Conservation (phyloP, 2,329 filamentous ascomycete genomes). For the Cladosporium velox region DNA sequence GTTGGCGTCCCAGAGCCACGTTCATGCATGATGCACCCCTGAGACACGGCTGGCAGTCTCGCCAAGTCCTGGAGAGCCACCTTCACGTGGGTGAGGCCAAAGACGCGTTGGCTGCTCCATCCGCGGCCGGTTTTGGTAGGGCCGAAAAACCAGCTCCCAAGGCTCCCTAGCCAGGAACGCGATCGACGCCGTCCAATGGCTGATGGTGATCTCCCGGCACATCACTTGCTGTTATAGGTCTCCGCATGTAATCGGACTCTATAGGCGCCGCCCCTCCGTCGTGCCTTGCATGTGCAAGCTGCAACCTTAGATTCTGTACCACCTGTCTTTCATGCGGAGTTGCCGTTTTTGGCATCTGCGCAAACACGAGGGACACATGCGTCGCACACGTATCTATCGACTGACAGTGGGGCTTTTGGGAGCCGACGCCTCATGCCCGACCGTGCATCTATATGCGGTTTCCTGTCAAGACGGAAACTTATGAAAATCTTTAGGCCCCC, state of each 20-base stretch:
- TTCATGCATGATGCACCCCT: constrained; percentile 3
- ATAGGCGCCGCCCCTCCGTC: not conserved
- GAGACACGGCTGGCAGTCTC: constrained; percentile 2
- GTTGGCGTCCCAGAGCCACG: not conserved
- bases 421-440: not conserved
- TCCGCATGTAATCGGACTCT: not conserved
- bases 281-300: constrained; percentile 19
- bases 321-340: not conserved
- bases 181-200: constrained; percentile 3
- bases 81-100: constrained; percentile 4
- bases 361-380: not conserved
- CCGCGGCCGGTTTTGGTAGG: not conserved
- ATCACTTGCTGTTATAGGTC: not conserved
- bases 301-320: constrained; percentile 10
- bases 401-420: not conserved
- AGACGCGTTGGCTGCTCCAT: not conserved
- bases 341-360: not conserved
- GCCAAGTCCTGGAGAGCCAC: not conserved
- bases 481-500: constrained; percentile 3
- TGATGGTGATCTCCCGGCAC: constrained; percentile 11
- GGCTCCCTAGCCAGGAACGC: constrained; percentile 17
- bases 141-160: constrained; percentile 7
- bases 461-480: not conserved
- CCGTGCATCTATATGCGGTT: not conserved
- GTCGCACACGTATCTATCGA: not conserved